Percentiles rank a stretch among this genome's conserved stretches.
phyloP scores from a whole-genome alignment of 2,329 filamentous ascomycete genomes.

The Aspergillus candidus region DNA sequence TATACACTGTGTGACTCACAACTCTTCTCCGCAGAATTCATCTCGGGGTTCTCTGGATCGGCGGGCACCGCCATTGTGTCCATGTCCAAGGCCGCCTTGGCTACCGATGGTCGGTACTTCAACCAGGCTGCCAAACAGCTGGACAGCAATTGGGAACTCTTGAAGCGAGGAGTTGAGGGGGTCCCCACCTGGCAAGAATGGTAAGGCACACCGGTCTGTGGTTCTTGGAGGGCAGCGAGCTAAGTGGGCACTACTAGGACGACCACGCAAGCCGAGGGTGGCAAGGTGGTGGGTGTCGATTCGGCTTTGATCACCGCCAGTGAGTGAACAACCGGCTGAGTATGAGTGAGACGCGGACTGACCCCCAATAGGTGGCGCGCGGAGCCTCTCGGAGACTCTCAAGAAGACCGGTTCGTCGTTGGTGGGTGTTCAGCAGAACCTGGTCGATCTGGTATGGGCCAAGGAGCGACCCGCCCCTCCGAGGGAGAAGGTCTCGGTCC shows the following conservation, averaged over 20 bases:
- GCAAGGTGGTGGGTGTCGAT: conserved; percentile 86
- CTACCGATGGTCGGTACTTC: conserved; percentile 96
- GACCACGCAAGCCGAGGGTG: conserved; percentile 75
- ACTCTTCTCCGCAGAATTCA: conserved; percentile 54
- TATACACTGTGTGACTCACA: conserved; percentile 11
- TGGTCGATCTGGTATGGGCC: conserved; percentile 90
- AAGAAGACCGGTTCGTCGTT: conserved; percentile 76
- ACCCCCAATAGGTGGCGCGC: conserved; percentile 49
- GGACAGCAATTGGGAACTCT: conserved; percentile 80
- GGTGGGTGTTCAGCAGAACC: conserved; percentile 68
- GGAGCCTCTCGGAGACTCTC: conserved; percentile 77
- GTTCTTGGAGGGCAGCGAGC: background rate
- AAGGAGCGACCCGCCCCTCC: conserved; percentile 66
- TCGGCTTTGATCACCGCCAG: conserved; percentile 73
- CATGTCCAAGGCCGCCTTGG: conserved; percentile 75
- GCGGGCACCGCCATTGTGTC: conserved; percentile 90
- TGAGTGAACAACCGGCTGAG: conserved; percentile 25
- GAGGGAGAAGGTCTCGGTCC: conserved; percentile 66
- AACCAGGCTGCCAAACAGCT: conserved; percentile 91
- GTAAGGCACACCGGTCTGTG: conserved; percentile 41
- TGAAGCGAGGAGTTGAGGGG: conserved; percentile 90
- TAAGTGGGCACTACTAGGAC: conserved; percentile 41
- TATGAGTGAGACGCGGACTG: conserved; percentile 2
- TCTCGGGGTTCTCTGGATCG: conserved; percentile 90
- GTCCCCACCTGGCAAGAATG: conserved; percentile 98